Conservation (phyloP, 2,329 filamentous ascomycete genomes). For the Epichloe amarillans region DNA sequence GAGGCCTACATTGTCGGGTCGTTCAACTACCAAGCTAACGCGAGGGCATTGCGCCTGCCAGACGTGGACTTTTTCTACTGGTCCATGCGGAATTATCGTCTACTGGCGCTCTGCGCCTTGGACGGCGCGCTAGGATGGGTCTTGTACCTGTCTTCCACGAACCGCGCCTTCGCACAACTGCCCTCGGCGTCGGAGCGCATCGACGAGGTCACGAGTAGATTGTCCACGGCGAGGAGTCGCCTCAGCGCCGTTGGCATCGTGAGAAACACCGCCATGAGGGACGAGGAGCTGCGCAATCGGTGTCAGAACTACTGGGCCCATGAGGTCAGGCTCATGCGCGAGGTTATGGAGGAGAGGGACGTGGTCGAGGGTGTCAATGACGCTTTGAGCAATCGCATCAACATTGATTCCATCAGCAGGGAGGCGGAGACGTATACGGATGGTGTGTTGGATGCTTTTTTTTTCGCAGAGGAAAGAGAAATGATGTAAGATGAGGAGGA, state of each 20-base stretch:
- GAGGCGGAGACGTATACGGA: conserved; percentile 52
- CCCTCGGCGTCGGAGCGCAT: conserved; percentile 52
- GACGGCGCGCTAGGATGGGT: conserved; percentile 50
- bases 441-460: conserved; percentile 24
- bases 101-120: conserved; percentile 47
- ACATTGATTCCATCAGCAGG: conserved; percentile 44
- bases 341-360: conserved; percentile 67
- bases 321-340: conserved; percentile 58
- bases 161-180: conserved; percentile 58
- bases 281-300: conserved; percentile 53
- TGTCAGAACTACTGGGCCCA: conserved; percentile 67
- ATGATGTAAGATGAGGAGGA: not conserved
- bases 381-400: conserved; percentile 49
- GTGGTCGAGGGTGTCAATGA: conserved; percentile 58
- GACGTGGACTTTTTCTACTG: conserved; percentile 64
- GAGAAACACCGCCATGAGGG: conserved; percentile 65
- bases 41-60: conserved; percentile 43
- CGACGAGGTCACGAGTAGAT: conserved; percentile 39
- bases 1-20: conserved; percentile 54
- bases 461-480: conserved; percentile 6
- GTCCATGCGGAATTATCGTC: conserved; percentile 50
- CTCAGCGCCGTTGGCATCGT: conserved; percentile 62
- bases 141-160: conserved; percentile 67
- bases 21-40: conserved; percentile 54
- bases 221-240: conserved; percentile 51